Evolutionary conservation across 2,329 filamentous ascomycete genomes (phyloP).

Genomic region (Botrytis fabae): DNA sequence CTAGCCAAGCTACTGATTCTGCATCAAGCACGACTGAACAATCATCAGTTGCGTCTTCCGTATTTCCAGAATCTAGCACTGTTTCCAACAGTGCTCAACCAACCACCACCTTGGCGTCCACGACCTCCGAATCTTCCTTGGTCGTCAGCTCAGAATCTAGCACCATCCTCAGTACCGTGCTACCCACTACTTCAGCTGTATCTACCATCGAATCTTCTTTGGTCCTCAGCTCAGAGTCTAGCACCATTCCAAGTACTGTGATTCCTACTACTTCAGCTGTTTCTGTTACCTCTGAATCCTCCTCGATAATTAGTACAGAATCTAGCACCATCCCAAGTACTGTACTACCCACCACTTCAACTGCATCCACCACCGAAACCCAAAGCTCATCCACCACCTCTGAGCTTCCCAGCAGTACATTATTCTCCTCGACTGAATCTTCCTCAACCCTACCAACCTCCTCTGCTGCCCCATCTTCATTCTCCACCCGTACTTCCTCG

Average conservation of each 20-base stretch:
- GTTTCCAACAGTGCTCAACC: not conserved
- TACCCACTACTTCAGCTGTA: not conserved
- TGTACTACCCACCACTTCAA: not conserved
- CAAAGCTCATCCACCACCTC: not conserved
- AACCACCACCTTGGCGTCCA: not conserved
- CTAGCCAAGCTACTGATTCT: not conserved
- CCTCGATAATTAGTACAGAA: not conserved
- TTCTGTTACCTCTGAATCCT: not conserved
- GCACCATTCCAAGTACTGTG: not conserved
- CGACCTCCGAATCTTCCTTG: not conserved
- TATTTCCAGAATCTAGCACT: not conserved
- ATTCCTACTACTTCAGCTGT: not conserved
- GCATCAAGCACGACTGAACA: not conserved
- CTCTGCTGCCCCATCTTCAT: not conserved
- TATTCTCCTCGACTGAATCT: not conserved
- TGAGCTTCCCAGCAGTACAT: constrained; percentile 1
- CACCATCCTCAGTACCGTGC: not conserved
- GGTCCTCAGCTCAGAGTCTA: not conserved
- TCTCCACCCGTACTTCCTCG: not conserved
- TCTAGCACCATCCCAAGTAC: not conserved
- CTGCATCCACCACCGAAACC: not conserved
- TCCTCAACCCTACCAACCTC: not conserved
- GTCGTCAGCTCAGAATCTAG: not conserved
- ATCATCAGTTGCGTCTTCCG: not conserved
- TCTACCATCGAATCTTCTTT: not conserved